Evolutionary conservation across 164 flowering plant species (phyloP), one percentile per base, ranked within the genome.

Genomic region (Piper longum): DNA sequence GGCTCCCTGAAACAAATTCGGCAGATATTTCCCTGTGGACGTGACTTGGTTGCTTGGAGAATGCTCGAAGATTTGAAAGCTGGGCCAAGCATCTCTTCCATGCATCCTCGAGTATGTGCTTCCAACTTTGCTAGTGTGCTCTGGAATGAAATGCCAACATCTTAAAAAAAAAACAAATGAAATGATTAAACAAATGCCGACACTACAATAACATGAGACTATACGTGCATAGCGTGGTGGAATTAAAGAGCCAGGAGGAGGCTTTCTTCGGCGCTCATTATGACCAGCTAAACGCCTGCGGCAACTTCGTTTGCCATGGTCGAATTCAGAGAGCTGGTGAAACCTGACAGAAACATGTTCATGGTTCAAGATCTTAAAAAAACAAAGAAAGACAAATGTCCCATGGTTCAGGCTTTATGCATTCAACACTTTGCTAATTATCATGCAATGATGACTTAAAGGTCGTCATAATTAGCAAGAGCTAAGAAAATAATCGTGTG

Each of bases 271-370:
- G 43, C 97, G 96, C 81, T 88, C 96, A 66, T 93, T 93, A 56
- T 93, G 98, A 52, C 96, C 95, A n/a, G 96, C 96, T 51, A 93
- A 74, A 69, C 97, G 93, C 66, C 96, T 81, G 51, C 96, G 89
- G 54, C 98, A 93, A 70, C 98, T 93, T 59, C 98, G 77, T 72
- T 93, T 93, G 67, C 85, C 96, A 78, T 93, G 90, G 70, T 93
- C 97, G 76, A 93, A 93, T 73, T 93, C 98, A 57, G 85, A 63
- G 62, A 93, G 88, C 70, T 71, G 86, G 80, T 93, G 98, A 75
- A 93, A 93, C 70, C 98, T 93, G 87, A 43, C 60, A 4, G 55
- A 13, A 68, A 48, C 9, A 9, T 14, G 14, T 48, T 48, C 14
- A 48, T 48, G 9, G 3, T 9, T 48, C 14, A 48, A 12, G 3